phyloP scores from a whole-genome alignment of 768 basidiomycete genomes.

The Hypholoma fasciculare region DNA sequence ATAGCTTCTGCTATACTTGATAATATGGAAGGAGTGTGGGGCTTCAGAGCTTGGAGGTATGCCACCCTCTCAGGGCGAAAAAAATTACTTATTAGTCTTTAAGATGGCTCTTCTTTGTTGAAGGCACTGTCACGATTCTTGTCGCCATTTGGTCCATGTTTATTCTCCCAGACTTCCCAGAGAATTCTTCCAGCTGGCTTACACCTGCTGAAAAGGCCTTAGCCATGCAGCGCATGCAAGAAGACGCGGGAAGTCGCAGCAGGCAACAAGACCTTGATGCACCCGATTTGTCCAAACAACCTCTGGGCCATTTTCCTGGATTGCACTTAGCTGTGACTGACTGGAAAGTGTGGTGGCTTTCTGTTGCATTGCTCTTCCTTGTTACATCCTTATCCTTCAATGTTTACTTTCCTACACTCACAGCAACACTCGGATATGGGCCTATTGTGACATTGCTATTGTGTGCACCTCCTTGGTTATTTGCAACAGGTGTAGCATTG shows the following conservation, averaged over 20 bases:
- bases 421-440: conserved; percentile 68
- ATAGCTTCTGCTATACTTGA: conserved; percentile 80
- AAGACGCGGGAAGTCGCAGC: conserved; percentile 53
- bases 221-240: conserved; percentile 64
- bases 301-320: conserved; percentile 36
- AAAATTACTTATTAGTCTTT: background rate
- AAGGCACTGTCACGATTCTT: conserved; percentile 64
- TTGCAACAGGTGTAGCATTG: conserved; percentile 64
- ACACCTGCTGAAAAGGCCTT: conserved; percentile 58
- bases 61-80: conserved; percentile 8
- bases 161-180: conserved; percentile 82
- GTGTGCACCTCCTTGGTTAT: conserved; percentile 81
- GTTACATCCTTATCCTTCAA: conserved; percentile 73
- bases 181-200: conserved; percentile 59
- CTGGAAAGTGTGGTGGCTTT: conserved; percentile 85
- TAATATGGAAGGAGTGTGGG: conserved; percentile 74
- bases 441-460: conserved; percentile 68
- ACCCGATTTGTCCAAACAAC: conserved; percentile 39
- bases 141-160: conserved; percentile 57
- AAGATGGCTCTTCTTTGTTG: conserved; percentile 80
- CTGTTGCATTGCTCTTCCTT: conserved; percentile 59
- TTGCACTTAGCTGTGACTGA: conserved; percentile 67
- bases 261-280: conserved; percentile 31
- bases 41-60: conserved; percentile 77
- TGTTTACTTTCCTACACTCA: conserved; percentile 78